Conservation (phyloP, 2,329 filamentous ascomycete species). For the Plectosphaerella plurivora region DNA sequence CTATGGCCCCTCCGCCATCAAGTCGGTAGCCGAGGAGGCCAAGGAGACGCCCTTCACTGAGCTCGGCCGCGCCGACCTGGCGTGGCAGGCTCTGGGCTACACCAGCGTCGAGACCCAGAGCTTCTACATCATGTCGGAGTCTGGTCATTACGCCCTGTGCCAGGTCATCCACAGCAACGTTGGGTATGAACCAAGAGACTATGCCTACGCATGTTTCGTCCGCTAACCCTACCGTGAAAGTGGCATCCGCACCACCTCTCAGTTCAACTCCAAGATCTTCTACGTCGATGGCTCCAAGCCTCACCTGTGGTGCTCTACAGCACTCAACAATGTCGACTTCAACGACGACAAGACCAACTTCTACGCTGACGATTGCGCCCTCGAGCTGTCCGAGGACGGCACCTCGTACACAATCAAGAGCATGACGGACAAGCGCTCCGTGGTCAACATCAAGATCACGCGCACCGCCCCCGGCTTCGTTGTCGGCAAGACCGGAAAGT, state of each 20-base stretch:
- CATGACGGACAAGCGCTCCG: slow-evolving; percentile 70
- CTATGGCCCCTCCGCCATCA: slow-evolving; percentile 86
- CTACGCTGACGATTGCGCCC: slow-evolving; percentile 77
- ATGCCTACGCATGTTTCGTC: background rate
- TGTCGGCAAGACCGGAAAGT: slow-evolving; percentile 77
- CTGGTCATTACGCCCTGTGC: slow-evolving; percentile 69
- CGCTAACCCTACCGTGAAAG: slow-evolving; percentile 38
- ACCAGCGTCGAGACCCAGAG: slow-evolving; percentile 93
- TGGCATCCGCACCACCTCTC: slow-evolving; percentile 82
- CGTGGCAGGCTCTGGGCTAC: slow-evolving; percentile 76
- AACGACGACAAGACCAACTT: slow-evolving; percentile 79
- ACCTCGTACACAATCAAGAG: slow-evolving; percentile 86
- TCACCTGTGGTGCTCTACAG: slow-evolving; percentile 79
- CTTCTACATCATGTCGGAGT: slow-evolving; percentile 84
- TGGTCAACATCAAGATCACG: slow-evolving; percentile 83
- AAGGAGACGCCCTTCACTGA: slow-evolving; percentile 77
- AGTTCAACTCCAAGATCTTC: slow-evolving; percentile 95
- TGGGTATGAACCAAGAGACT: slow-evolving; percentile 54
- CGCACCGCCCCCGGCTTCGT: slow-evolving; percentile 76
- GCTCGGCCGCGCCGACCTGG: slow-evolving; percentile 70
- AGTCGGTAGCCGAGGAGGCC: slow-evolving; percentile 77
- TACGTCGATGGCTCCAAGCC: slow-evolving; percentile 68
- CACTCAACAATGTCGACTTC: slow-evolving; percentile 75
- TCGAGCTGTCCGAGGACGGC: slow-evolving; percentile 83
- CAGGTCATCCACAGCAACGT: slow-evolving; percentile 99